Evolutionary conservation across 805 yeast genomes (phyloP), one percentile per base, ranked within the genome.

Genomic region (Wickerhamomyces bovis): DNA sequence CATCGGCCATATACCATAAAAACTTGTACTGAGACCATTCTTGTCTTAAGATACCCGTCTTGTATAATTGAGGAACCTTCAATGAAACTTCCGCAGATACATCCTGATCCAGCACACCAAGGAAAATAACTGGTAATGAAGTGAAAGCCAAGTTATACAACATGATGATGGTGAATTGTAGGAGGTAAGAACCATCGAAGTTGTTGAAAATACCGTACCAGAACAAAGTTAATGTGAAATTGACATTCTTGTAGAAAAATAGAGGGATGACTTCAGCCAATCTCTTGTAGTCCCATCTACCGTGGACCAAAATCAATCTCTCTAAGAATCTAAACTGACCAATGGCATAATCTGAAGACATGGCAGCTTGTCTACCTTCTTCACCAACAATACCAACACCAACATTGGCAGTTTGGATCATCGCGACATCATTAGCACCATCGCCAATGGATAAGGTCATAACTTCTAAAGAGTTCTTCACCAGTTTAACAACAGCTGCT

Each of bases 371-470:
- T 51, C 94, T 71, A 60, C 95, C 95, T 70, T 86, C 95, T 69
- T 86, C 94, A 67, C 95, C 95, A 3, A 90, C 90, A 61, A 86
- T 86, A 68, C 95, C 95, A 46, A 86, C 85, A 58, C 95, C 95
- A 41, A 86, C 83, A 66, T 86, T 83, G 1, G 95, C 94, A 25
- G 89, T 81, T 64, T 86, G 95, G 54, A 86, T 86, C 95, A 86
- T 86, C 12, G 95, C 90, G 52, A 86, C 95, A 68, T 86, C 95
- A 62, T 86, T 86, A 19, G 94, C 81, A 46, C 95, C 95, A 66
- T 86, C 95, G 55, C 95, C 95, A 61, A 86, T 85, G 8, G 94
- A 92, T 48, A 86, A 67, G 1, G 95, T 86, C 90, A 86, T 86
- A 25, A 86, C 95, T 52, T 80, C 81, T 41, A 86, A 69, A 16